Conservation (phyloP, 2,329 filamentous ascomycete species). For the Diaporthe nobilis region DNA sequence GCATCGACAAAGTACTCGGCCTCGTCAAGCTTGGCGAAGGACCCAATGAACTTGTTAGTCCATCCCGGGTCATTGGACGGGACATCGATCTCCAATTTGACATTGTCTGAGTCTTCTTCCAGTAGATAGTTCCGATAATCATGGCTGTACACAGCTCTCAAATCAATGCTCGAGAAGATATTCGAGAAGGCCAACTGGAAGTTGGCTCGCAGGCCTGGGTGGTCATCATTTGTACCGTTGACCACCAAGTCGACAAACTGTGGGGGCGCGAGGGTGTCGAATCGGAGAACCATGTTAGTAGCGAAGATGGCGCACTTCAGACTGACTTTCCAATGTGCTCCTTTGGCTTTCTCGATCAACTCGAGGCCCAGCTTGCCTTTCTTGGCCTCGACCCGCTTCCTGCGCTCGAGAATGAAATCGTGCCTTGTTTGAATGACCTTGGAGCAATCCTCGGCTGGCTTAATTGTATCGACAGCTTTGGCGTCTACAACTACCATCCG, state of each 20-base stretch:
- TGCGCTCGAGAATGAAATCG: conserved; percentile 80
- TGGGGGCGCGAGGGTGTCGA: conserved; percentile 86
- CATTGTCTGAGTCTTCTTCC: conserved; percentile 82
- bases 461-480: conserved; percentile 78
- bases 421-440: conserved; percentile 76
- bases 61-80: conserved; percentile 81
- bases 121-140: conserved; percentile 89
- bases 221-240: conserved; percentile 87
- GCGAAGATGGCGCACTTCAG: conserved; percentile 91
- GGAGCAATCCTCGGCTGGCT: conserved; percentile 75
- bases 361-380: conserved; percentile 87
- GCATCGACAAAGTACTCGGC: conserved; percentile 92
- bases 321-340: conserved; percentile 96
- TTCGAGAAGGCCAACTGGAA: conserved; percentile 84
- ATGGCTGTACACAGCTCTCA: conserved; percentile 87
- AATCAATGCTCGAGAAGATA: conserved; percentile 88
- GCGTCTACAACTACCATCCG: conserved; percentile 87
- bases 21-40: conserved; percentile 78
- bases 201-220: conserved; percentile 85
- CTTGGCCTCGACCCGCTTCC: conserved; percentile 83
- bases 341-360: conserved; percentile 81
- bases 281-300: conserved; percentile 90
- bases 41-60: conserved; percentile 82
- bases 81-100: conserved; percentile 82
- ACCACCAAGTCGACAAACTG: conserved; percentile 88